Evolutionary conservation across 108 stramenopile genomes (phyloP).

Genomic region (Aurantiochytrium sp.): DNA sequence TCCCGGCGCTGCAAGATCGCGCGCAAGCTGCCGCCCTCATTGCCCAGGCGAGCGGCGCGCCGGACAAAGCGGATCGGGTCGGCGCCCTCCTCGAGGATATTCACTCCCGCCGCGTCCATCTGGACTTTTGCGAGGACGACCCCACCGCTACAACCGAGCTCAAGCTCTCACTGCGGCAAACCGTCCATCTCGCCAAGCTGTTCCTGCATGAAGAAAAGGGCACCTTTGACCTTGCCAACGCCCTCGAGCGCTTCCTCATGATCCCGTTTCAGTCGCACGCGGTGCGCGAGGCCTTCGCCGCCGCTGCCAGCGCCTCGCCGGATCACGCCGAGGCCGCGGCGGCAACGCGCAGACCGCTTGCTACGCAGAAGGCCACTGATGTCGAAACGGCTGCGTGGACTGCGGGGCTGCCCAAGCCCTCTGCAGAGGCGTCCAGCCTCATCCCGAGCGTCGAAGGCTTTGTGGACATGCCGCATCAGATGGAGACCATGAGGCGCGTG

Average conservation of each 20-base stretch:
- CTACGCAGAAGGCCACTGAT: too few relatives aligned
- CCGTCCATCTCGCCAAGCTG: neutral
- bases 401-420: too few relatives aligned
- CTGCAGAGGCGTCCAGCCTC: constrained; percentile 32
- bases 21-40: neutral
- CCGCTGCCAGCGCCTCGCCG: too few relatives aligned
- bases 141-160: neutral
- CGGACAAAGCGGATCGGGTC: neutral
- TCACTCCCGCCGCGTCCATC: neutral
- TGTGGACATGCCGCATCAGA: constrained; percentile 57
- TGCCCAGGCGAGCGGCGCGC: neutral
- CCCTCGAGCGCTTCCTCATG: neutral
- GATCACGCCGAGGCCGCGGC: too few relatives aligned
- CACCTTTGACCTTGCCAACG: neutral
- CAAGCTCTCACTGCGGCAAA: neutral
- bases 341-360: too few relatives aligned
- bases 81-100: neutral
- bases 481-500: constrained; percentile 47
- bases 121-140: neutral
- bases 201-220: neutral
- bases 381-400: too few relatives aligned
- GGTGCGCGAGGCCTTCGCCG: neutral
- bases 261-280: neutral
- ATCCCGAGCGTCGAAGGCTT: constrained; percentile 52
- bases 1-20: neutral